Conservation (phyloP, 2,329 filamentous ascomycete species). For the Pseudohalonectria lignicola region DNA sequence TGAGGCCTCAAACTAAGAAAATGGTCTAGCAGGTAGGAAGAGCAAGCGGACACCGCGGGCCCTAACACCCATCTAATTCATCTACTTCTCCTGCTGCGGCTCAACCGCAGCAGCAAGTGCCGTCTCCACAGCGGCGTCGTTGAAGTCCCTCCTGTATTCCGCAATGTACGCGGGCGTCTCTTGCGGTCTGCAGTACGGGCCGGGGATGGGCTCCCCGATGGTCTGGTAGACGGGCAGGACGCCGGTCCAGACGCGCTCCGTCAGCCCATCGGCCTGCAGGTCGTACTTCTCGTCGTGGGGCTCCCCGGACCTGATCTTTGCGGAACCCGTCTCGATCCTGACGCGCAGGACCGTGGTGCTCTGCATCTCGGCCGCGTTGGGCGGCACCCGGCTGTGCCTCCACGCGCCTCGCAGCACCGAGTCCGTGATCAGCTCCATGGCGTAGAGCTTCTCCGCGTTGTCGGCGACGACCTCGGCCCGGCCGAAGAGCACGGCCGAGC, state of each 20-base stretch:
- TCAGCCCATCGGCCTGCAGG: constrained; percentile 27
- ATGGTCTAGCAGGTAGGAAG: too few relatives aligned
- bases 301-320: constrained; percentile 58
- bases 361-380: constrained; percentile 62
- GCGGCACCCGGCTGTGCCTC: constrained; percentile 57
- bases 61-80: too few relatives aligned
- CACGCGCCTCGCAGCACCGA: constrained; percentile 56
- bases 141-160: constrained; percentile 26
- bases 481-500: constrained; percentile 68
- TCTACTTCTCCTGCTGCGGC: constrained; percentile 6
- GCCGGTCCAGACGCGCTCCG: constrained; percentile 40
- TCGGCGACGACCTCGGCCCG: constrained; percentile 58
- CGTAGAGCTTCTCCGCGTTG: constrained; percentile 61
- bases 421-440: constrained; percentile 70
- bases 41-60: too few relatives aligned
- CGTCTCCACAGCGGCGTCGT: constrained; percentile 12
- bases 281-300: constrained; percentile 45
- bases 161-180: constrained; percentile 51
- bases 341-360: constrained; percentile 65
- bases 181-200: constrained; percentile 44
- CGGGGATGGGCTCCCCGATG: constrained; percentile 52
- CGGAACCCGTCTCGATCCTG: constrained; percentile 57
- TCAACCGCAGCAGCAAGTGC: constrained; percentile 13
- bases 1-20: too few relatives aligned
- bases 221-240: constrained; percentile 51